phyloP scores from a whole-genome alignment of 164 flowering plant genomes.

The Santalum album region DNA sequence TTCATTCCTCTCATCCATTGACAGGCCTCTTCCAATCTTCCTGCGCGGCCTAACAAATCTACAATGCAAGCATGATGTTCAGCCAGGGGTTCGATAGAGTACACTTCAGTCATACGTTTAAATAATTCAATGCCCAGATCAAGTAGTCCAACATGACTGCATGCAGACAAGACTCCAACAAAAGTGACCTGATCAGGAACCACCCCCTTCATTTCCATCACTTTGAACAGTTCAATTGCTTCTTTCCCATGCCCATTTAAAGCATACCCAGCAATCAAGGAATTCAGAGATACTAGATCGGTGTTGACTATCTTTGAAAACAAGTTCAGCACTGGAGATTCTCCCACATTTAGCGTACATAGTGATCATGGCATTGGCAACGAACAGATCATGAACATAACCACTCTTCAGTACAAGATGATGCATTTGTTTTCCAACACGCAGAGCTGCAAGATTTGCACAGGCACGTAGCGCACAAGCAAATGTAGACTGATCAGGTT shows the following conservation, averaged over 20 bases:
- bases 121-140: background rate
- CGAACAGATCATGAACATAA: background rate
- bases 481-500: background rate
- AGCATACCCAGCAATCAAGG: slow-evolving; percentile 2
- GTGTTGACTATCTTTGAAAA: background rate
- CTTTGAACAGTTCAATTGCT: background rate
- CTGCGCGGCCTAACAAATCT: background rate
- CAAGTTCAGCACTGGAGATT: background rate
- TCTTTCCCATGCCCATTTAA: slow-evolving; percentile 1
- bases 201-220: background rate
- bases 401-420: background rate
- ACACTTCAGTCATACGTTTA: background rate
- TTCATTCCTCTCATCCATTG: background rate
- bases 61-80: slow-evolving; percentile 1
- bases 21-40: background rate
- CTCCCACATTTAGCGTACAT: slow-evolving; percentile 1
- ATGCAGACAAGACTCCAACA: slow-evolving; percentile 1
- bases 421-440: background rate
- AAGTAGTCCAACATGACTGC: background rate
- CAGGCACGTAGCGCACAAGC: background rate
- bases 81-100: background rate
- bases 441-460: background rate
- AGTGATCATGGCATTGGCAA: background rate
- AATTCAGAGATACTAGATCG: background rate
- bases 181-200: slow-evolving; percentile 2